Base-by-base conservation (phyloP, 23 red algal genomes). In the Gracilariopsis chorda region DNA sequence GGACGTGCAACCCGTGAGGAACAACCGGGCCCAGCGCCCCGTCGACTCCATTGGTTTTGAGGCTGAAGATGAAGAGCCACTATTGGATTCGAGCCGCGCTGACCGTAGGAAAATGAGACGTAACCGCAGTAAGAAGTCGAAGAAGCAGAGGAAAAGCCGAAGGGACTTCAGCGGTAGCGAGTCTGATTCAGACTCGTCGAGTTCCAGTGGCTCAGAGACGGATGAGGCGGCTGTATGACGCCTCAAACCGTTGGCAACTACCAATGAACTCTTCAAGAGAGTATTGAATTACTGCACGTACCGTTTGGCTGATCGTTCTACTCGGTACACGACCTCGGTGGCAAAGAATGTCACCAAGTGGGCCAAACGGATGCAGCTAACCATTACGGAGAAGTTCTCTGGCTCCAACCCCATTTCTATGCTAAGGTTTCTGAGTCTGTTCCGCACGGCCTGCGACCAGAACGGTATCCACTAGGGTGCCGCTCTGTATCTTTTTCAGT, bases 251-350 rank as follows among this genome's bases (percentile, higher is more conserved):
- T 62, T 62, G n/a, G 57, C 33, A 62, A 62, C 57, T 30, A 62
- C 57, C 57, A 82, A 82, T 62, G 48, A 62, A 24, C 53, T 82
- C 48, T 82, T 82, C 25, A 44, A 41, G 48, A 53, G 37, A 35
- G 78, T 65, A 14, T 49, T 82, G 48, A 35, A 82, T 24, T 82
- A 37, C 34, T 30, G 53, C 37, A 58, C 78, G 8, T 63, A 82
- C 35, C 44, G 52, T 5, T 29, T 82, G 49, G 55, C 49, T 17
- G 48, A 82, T 44, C 37, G 4, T 4, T 82, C 51, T 1, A 39
- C 51, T 0, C 19, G 36, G 24, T 82, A 82, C 40, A 61, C 48
- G 2, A 42, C 3, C 28, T 58, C 48, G 20, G 48, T 63, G 20
- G 25, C 78, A 27, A 58, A 43, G 1, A 82, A 82, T 30, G 39